Evolutionary conservation across 176 grass and related monocot species (phyloP), one percentile per base, ranked within the genome.

Genomic region (Puya raimondii): DNA sequence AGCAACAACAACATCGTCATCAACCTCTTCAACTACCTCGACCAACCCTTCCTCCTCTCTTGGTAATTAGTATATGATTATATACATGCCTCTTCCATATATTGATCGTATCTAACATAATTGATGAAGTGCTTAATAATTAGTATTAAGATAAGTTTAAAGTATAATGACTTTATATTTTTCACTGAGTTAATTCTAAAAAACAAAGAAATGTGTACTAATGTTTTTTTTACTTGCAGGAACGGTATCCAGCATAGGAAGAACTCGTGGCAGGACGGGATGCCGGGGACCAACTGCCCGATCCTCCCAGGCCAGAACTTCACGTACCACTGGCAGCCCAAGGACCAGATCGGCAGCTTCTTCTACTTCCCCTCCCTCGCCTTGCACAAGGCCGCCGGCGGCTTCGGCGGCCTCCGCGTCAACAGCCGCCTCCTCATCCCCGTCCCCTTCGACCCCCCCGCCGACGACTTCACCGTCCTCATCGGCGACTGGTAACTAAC

Each of bases 311-410:
- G 81, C 18, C 83, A 76, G 25, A 96, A 96, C 75, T 96, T 56
- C 59, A 96, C 88, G 2, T 96, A 86, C 82, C 76, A 86, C 52
- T 96, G 81, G 80, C 91, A 96, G 77, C 53, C 84, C 64, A 96
- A 96, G 84, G 91, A 96, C 82, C 91, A 96, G 82, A 96, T 96
- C 66, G 91, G 91, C 54, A 96, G 68, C 79, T 96, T 81, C 87
- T 96, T 72, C 85, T 96, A 96, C 87, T 96, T 88, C 85, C 87
- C 91, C 1, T 88, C 85, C 22, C 13, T 86, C 3, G 80, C 74
- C 67, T 88, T 96, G 91, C 91, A 96, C 16, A 88, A 86, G 1
- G 80, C 74, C 4, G 87, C 75, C 6, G 91, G 91, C 9, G 91
- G 91, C 11, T 88, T 74, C 73, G 91, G 91, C 0, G 42, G 69